A percentile compares a stretch with the other conserved stretches of the same genome.
These are phyloP conservation scores for Pichia sp. DNA, from an alignment of 1,139 yeast genomes.

Conservation along the genomic window DNA sequence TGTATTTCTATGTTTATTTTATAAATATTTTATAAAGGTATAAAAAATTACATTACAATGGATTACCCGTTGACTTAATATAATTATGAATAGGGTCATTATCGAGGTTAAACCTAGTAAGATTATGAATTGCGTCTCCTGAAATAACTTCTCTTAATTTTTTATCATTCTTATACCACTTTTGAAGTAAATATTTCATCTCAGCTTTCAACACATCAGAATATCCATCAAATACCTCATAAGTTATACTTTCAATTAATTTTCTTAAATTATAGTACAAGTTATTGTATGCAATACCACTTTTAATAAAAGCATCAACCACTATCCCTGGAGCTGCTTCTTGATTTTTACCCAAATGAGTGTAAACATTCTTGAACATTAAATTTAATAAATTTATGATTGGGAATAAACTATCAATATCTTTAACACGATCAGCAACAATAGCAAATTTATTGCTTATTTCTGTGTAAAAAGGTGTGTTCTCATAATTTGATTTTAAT, in stretches of 20 bases:
- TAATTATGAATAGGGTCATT: conserved; percentile 43
- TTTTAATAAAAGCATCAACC: conserved; percentile 64
- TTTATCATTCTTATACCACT: conserved; percentile 61
- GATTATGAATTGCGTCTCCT: conserved; percentile 28
- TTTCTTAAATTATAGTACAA: conserved; percentile 63
- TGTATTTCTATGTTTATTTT: neutral
- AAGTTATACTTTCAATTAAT: conserved; percentile 57
- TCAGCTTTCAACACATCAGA: conserved; percentile 36
- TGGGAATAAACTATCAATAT: conserved; percentile 74
- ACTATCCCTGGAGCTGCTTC: conserved; percentile 43
- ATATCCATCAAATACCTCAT: conserved; percentile 42
- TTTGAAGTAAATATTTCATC: conserved; percentile 55
- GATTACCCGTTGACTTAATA: conserved; percentile 29
- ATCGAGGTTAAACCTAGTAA: conserved; percentile 37
- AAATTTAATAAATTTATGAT: conserved; percentile 63
- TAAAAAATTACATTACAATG: conserved; percentile 12
- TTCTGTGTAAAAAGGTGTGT: conserved; percentile 37
- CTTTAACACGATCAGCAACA: conserved; percentile 34
- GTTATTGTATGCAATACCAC: conserved; percentile 71
- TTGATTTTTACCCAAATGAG: conserved; percentile 20
- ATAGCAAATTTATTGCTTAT: conserved; percentile 36
- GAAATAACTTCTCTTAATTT: conserved; percentile 50
- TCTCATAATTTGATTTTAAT: conserved; percentile 19
- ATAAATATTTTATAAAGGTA: neutral
- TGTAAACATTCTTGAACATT: conserved; percentile 33